Evolutionary conservation across 768 basidiomycete species (phyloP), one percentile per base, ranked within the genome.

Genomic region (Boletellus ananiceps): DNA sequence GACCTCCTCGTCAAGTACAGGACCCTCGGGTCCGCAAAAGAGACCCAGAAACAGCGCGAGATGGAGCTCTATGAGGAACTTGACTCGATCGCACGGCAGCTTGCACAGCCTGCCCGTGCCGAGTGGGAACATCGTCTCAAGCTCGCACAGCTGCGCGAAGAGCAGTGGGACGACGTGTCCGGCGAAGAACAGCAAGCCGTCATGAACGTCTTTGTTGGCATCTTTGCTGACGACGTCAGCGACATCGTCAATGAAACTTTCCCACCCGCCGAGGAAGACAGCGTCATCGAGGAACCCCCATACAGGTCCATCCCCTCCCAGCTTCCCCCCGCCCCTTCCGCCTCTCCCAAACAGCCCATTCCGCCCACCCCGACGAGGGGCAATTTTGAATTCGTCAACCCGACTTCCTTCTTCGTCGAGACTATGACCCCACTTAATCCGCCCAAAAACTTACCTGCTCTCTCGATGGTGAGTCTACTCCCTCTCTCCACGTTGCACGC

Each of bases 71-170:
- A 53, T 15, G 56, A 65, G 47, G 55, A 36, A 23, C 55, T 63
- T 52, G 52, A 58, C 34, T 39, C 58, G 3, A 37, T 67, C 13
- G 57, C 52, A 39, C 42, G 37, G 31, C 57, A 55, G 9, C 65
- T 67, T 23, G 49, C 66, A 47, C 50, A 61, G 53, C 67, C 65
- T 5, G 66, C 66, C 23, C 65, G 67, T 33, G 25, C n/a, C 0
- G 65, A 67, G 61, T 67, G 66, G 66, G 67, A 67, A n/a, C 61
- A 53, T 37, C 67, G 65, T 39, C 66, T 67, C 40, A 59, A 57
- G 14, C 56, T 62, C 40, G 60, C 61, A 0, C 65, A 65, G 23
- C 43, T 67, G 6, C 55, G 49, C 5, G 67, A 67, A 52, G 57
- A 67, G 23, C 57, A 67, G 39, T 67, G 66, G 66, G 37, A 53